phyloP scores from a whole-genome alignment of 2,329 filamentous ascomycete genomes.

The Pseudogymnoascus sp. region DNA sequence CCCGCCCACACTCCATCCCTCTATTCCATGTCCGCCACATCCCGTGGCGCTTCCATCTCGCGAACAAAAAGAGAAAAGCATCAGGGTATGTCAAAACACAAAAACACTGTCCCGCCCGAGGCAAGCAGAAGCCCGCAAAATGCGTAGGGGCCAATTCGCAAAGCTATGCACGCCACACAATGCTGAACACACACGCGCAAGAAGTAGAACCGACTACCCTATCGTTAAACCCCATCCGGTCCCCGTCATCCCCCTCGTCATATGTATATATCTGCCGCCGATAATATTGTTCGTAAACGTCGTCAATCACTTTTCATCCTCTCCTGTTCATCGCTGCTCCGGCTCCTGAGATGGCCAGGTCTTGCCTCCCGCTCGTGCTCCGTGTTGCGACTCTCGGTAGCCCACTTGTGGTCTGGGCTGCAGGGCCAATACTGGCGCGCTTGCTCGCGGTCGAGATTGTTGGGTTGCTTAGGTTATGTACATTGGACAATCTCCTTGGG shows the following conservation, averaged over 20 bases:
- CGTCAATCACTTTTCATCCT: slow-evolving; percentile 17
- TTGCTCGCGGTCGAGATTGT: slow-evolving; percentile 33
- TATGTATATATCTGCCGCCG: slow-evolving; percentile 9
- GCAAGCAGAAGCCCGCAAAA: neutral
- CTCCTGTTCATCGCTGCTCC: slow-evolving; percentile 52
- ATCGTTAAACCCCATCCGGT: slow-evolving; percentile 1
- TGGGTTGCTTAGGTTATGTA: slow-evolving; percentile 18
- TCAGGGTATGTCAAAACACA: slow-evolving; percentile 10
- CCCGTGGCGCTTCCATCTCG: neutral
- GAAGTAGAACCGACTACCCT: slow-evolving; percentile 3
- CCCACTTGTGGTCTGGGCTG: slow-evolving; percentile 38
- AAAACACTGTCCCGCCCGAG: neutral
- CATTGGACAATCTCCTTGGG: slow-evolving; percentile 55
- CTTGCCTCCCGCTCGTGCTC: slow-evolving; percentile 52
- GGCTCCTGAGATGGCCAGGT: slow-evolving; percentile 53
- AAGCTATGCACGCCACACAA: slow-evolving; percentile 8
- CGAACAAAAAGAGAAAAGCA: neutral
- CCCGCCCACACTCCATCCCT: neutral
- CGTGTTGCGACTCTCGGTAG: slow-evolving; percentile 53
- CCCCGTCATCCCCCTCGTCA: slow-evolving; percentile 1
- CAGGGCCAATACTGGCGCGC: slow-evolving; percentile 49
- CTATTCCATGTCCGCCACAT: neutral
- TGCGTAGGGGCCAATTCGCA: neutral
- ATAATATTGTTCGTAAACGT: slow-evolving; percentile 11
- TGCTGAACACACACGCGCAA: slow-evolving; percentile 2